A percentile compares a stretch with the other conserved stretches of the same genome.
These are phyloP conservation scores for Dalechampia spathulata DNA, from an alignment of 441 rosid genomes.

Conservation along the genomic window DNA sequence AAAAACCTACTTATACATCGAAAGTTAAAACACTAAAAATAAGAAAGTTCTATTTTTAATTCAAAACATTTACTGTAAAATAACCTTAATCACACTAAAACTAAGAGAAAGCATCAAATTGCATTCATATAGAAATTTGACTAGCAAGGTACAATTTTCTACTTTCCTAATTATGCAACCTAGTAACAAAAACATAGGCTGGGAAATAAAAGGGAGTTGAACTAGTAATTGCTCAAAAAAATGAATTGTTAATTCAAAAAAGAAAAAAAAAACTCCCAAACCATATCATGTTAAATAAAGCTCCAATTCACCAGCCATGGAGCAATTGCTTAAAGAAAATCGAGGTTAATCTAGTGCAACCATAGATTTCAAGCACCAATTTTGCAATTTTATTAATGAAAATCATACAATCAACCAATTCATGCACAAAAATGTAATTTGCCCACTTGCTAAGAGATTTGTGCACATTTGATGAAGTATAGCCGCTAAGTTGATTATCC, in stretches of 20 bases:
- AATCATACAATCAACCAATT: not conserved
- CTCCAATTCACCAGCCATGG: not conserved
- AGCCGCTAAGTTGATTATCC: too few species aligned
- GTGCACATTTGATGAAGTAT: not conserved
- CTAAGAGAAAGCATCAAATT: not conserved
- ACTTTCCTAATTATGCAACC: not conserved
- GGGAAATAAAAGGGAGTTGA: not conserved
- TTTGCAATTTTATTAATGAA: not conserved
- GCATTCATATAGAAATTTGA: not conserved
- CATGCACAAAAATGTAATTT: not conserved
- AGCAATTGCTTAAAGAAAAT: not conserved
- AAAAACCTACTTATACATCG: not conserved
- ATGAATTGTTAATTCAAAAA: not conserved
- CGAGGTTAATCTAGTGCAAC: not conserved
- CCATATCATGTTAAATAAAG: not conserved
- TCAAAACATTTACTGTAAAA: not conserved
- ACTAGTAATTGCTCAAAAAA: not conserved
- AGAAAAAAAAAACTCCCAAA: not conserved
- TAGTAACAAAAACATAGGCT: too few species aligned
- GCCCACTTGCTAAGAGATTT: not conserved
- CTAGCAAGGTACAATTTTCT: not conserved
- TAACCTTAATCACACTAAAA: not conserved
- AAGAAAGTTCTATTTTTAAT: not conserved
- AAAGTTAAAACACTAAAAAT: not conserved
- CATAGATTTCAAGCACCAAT: not conserved